phyloP scores from a whole-genome alignment of 129 eudicot species.

The Tanacetum coccineum region DNA sequence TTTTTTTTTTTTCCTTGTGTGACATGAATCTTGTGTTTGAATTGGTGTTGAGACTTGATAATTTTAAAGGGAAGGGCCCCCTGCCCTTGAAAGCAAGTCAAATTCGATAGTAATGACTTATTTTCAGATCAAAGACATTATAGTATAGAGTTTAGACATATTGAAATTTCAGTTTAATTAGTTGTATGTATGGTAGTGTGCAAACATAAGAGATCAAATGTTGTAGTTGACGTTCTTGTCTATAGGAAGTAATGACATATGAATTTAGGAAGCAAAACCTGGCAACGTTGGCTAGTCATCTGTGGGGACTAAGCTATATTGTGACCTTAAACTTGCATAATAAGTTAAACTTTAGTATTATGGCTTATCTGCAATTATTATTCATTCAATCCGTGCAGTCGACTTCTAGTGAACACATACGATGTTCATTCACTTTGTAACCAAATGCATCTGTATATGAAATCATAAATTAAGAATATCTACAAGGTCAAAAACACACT shows the following conservation, averaged over 20 bases:
- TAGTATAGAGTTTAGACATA: conserved; percentile 3
- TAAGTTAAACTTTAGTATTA: conserved; percentile 17
- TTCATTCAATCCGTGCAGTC: not conserved
- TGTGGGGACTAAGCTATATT: conserved; percentile 31
- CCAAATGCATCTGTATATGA: conserved; percentile 18
- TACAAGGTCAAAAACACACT: conserved; percentile 4
- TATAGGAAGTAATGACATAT: not conserved
- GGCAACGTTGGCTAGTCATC: conserved; percentile 31
- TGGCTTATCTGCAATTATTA: conserved; percentile 15
- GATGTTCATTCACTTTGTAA: not conserved
- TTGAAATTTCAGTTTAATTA: not conserved
- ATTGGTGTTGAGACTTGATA: no score
- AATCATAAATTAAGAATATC: conserved; percentile 7
- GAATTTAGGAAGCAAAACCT: conserved; percentile 18
- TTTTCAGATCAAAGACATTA: not conserved
- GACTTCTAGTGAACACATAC: not conserved
- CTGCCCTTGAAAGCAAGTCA: not conserved
- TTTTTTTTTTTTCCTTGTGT: no score
- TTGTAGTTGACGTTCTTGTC: conserved; percentile 4
- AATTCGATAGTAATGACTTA: not conserved
- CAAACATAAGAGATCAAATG: not conserved
- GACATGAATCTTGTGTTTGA: no score
- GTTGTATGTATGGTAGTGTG: not conserved
- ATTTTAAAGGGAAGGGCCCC: not conserved
- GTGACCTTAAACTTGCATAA: conserved; percentile 23